Conservation (phyloP, 768 basidiomycete genomes). For the Butyriboletus loyo region DNA sequence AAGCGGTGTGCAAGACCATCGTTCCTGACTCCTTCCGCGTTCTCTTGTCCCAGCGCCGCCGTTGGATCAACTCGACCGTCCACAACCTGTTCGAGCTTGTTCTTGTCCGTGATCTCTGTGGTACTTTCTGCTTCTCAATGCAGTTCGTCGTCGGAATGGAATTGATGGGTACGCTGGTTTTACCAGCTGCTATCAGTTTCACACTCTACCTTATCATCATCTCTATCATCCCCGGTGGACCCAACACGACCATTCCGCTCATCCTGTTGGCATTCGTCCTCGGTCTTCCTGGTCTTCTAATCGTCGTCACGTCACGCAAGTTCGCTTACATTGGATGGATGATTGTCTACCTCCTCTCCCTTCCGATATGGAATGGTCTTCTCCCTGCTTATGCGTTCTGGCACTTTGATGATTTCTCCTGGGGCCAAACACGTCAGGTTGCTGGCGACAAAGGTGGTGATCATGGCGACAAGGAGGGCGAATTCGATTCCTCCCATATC, state of each 20-base stretch:
- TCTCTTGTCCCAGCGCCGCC: conserved; percentile 90
- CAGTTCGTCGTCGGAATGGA: conserved; percentile 99
- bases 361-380: conserved; percentile 97
- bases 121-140: conserved; percentile 99
- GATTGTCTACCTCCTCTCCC: conserved; percentile 86
- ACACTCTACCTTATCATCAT: conserved; percentile 90
- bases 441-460: conserved; percentile 67
- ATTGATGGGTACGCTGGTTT: conserved; percentile 89
- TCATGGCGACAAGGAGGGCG: conserved; percentile 94
- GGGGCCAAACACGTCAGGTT: conserved; percentile 91
- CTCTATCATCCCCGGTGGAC: conserved; percentile 77
- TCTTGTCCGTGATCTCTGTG: conserved; percentile 95
- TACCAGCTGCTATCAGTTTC: conserved; percentile 97
- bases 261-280: conserved; percentile 91
- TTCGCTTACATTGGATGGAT: conserved; percentile 96
- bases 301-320: conserved; percentile 94
- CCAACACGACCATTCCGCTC: conserved; percentile 84
- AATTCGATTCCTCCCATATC: conserved; percentile 94
- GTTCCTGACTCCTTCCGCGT: conserved; percentile 96
- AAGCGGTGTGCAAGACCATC: conserved; percentile 98
- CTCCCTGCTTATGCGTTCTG: conserved; percentile 96
- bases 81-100: conserved; percentile 96
- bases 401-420: conserved; percentile 98
- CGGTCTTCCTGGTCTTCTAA: conserved; percentile 92
- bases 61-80: conserved; percentile 99